A percentile compares a stretch with the other conserved stretches of the same genome.
Conservation (phyloP, 441 rosid species). For the Theobroma grandiflorum region DNA sequence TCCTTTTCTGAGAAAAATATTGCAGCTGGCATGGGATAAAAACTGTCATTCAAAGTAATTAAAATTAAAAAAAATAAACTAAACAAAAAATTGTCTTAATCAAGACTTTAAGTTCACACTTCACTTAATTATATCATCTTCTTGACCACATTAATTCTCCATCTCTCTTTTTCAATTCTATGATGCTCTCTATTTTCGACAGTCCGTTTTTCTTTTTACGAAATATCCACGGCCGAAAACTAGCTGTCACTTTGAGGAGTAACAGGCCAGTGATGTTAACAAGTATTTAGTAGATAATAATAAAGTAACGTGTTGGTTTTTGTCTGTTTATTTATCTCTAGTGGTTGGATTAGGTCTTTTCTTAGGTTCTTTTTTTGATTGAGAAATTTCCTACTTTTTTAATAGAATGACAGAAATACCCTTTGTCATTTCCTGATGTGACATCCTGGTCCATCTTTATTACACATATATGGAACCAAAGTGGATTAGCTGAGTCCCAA, state of each 20-base stretch:
- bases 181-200: neutral
- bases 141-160: constrained; percentile 19
- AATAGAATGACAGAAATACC: constrained; percentile 21
- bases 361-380: neutral
- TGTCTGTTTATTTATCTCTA: neutral
- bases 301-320: neutral
- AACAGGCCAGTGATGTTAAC: neutral
- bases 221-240: too few species aligned
- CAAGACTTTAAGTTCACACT: constrained; percentile 24
- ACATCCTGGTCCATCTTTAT: constrained; percentile 21
- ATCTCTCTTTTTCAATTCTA: constrained; percentile 7
- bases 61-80: constrained; percentile 12
- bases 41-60: constrained; percentile 26
- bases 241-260: neutral
- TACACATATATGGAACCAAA: constrained; percentile 29
- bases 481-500: constrained; percentile 26
- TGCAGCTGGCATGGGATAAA: constrained; percentile 28
- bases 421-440: constrained; percentile 27
- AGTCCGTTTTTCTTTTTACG: neutral
- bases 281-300: neutral
- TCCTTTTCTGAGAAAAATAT: neutral
- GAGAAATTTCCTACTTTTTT: neutral
- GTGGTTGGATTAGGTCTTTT: constrained; percentile 45
- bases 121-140: constrained; percentile 20
- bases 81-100: constrained; percentile 30